These are phyloP conservation scores for Hypoxylon sp. DNA, from an alignment of 2,329 filamentous ascomycete species.

Conservation along the genomic window DNA sequence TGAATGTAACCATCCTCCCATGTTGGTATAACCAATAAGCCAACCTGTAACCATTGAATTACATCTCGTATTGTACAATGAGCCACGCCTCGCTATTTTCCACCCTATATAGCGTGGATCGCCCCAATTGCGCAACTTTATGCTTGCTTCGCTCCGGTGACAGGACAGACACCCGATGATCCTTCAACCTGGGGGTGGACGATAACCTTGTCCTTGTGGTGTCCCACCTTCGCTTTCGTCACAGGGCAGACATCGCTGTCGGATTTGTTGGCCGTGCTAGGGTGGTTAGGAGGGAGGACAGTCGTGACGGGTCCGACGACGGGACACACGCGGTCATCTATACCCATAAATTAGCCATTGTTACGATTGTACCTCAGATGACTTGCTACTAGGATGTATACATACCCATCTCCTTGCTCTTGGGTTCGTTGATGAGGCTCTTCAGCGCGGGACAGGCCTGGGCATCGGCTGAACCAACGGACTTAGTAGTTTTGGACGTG, in stretches of 20 bases:
- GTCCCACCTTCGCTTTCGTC: conserved; percentile 60
- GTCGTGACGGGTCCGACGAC: conserved; percentile 61
- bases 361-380: neutral
- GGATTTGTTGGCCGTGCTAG: conserved; percentile 51
- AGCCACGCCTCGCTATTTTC: neutral
- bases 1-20: neutral
- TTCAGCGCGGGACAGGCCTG: conserved; percentile 58
- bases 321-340: conserved; percentile 60
- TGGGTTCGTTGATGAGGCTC: conserved; percentile 55
- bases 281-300: conserved; percentile 60
- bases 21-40: neutral
- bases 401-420: conserved; percentile 57
- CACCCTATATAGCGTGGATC: neutral
- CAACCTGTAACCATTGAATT: neutral
- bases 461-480: conserved; percentile 54
- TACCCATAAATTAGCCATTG: conserved; percentile 18
- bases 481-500: conserved; percentile 46
- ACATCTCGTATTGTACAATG: conserved; percentile 8
- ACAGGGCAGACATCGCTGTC: conserved; percentile 58
- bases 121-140: conserved; percentile 5
- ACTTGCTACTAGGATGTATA: neutral
- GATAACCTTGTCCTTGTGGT: conserved; percentile 60
- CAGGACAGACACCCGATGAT: conserved; percentile 57
- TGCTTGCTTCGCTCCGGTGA: conserved; percentile 54
- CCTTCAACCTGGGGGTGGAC: conserved; percentile 56